Base-by-base conservation (phyloP, 805 yeast species). In the Saturnispora galanensis region DNA sequence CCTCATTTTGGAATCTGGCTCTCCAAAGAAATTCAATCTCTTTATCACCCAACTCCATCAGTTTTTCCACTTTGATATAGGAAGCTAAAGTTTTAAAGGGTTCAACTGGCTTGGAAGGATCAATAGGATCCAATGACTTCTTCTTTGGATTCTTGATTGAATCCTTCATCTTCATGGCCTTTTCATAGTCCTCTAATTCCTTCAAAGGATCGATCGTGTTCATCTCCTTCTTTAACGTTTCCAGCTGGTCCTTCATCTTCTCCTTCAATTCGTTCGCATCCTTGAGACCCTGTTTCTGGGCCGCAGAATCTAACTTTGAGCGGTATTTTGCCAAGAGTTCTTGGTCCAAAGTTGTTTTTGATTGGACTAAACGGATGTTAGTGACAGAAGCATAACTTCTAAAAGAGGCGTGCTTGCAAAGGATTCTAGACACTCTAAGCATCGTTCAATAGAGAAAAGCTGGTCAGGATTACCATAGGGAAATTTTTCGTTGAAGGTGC, bases 21-120 rank as follows among this genome's bases (percentile, higher is more conserved):
- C 85, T 79, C 98, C 98, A 93, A 15, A 93, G 65, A 53, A 74
- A 72, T 54, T 84, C 94, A 42, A 90, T 67, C 55, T 86, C 94
- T 49, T 73, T 70, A 3, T 60, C 53, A 0, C 76, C 72, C 42
- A 89, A 71, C 4, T 67, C 70, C 40, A 63, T 48, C 39, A 86
- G 52, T 59, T 87, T 89, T 1, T 74, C 83, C 7, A 77, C 68
- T 45, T 85, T 88, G 35, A 93, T 61, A 60, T 69, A 90, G 1
- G 89, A 77, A 38, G 73, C 69, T 43, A 93, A 67, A 0, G 85
- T 79, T 63, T 87, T 87, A 64, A 72, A 84, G 4, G 90, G 87
- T 10, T 49, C 49, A 28, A 47, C 43, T 3, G 60, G 58, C 10
- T 60, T 58, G 7, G 59, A 58, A 5, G 73, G 61, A 39, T 60